Conservation (phyloP, 345 rosid species). For the Citrus unshiu region DNA sequence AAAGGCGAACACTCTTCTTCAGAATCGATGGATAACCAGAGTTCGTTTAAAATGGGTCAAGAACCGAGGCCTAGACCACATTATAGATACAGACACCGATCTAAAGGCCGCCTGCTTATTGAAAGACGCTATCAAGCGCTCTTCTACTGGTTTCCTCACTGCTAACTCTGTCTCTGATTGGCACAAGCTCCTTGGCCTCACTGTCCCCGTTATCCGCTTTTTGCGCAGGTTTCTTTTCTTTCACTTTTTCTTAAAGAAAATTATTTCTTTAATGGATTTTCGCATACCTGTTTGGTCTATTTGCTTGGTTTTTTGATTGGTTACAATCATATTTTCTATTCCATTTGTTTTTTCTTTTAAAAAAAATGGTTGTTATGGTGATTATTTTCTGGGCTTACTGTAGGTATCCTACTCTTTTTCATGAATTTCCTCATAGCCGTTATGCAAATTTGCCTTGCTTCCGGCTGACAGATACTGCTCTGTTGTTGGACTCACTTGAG, state of each 20-base stretch:
- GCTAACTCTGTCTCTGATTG: constrained; percentile 85
- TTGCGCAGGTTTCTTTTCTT: constrained; percentile 55
- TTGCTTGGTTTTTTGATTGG: not conserved
- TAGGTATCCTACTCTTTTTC: constrained; percentile 91
- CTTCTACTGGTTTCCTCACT: constrained; percentile 82
- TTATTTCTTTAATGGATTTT: constrained; percentile 1
- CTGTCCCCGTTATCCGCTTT: constrained; percentile 91
- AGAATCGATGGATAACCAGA: constrained; percentile 53
- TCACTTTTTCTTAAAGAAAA: too few relatives aligned
- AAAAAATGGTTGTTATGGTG: constrained; percentile 3
- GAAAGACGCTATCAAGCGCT: constrained; percentile 89
- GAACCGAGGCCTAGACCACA: constrained; percentile 72
- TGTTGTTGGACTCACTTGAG: constrained; percentile 74
- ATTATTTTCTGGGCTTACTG: constrained; percentile 7
- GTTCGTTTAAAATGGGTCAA: constrained; percentile 96
- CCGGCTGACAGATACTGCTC: constrained; percentile 76
- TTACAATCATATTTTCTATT: too few relatives aligned
- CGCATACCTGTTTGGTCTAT: not conserved
- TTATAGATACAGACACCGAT: constrained; percentile 84
- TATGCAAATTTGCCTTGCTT: constrained; percentile 87
- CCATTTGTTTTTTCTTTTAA: too few relatives aligned
- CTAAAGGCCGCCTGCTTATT: constrained; percentile 89
- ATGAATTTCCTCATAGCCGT: constrained; percentile 80
- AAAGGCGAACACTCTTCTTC: constrained; percentile 25
- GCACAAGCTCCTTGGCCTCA: constrained; percentile 94